Evolutionary conservation across 2,329 filamentous ascomycete species (phyloP).

Genomic region (Colletotrichum kahawae): DNA sequence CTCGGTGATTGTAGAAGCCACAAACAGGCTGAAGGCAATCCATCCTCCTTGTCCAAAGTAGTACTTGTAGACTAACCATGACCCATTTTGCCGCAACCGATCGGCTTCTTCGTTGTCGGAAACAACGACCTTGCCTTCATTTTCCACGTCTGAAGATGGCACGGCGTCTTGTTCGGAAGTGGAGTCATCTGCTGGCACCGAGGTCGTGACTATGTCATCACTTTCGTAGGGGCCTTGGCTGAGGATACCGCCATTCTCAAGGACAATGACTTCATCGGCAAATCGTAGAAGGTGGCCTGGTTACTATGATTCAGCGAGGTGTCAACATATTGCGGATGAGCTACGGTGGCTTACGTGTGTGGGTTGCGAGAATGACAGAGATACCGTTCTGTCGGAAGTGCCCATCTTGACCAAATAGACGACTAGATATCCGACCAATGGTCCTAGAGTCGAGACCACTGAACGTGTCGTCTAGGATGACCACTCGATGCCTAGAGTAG

Average conservation of each 20-base stretch:
- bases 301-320: background rate
- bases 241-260: background rate
- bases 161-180: background rate
- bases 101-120: background rate
- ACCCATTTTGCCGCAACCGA: background rate
- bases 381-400: background rate
- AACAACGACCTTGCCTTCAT: background rate
- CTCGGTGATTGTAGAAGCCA: background rate
- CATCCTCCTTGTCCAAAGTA: background rate
- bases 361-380: background rate
- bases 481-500: background rate
- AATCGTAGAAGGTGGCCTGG: background rate
- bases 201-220: background rate
- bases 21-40: background rate
- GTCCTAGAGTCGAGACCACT: background rate
- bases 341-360: background rate
- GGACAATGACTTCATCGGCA: background rate
- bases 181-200: background rate
- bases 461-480: background rate
- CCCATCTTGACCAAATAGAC: background rate
- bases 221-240: background rate
- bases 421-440: background rate
- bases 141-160: background rate
- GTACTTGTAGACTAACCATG: background rate
- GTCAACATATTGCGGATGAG: background rate